Base-by-base conservation (phyloP, 768 basidiomycete species). In the Suillus subluteus region DNA sequence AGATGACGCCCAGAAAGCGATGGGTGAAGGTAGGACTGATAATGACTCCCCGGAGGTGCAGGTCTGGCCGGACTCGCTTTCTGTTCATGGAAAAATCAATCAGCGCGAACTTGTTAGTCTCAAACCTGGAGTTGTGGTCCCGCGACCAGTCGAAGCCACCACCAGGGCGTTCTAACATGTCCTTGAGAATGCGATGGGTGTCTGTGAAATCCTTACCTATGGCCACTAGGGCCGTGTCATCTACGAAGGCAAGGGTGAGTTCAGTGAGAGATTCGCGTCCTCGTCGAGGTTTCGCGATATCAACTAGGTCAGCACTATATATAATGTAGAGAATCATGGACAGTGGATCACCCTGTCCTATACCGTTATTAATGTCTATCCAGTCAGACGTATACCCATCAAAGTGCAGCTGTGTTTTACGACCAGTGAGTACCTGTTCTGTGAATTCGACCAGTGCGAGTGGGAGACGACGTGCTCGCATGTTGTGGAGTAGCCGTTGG, bases 331-430 rank as follows among this genome's bases (percentile, higher is more conserved):
- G 58, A 0, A 79, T 65, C 54, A 74, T 74, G 0, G 78, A 78
- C 1, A 74, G 63, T 0, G 76, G 79, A 66, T 77, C 73, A 0
- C 81, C 80, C 66, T 81, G 76, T 2, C 75, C 74, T 1, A 79
- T 74, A 0, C 80, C 40, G 5, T 41, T 41, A 73, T 74, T 0
- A 11, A 67, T 13, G 65, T 67, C 0, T 62, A 66, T 62, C 65
- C 70, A 71, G 0, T 71, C 65, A 0, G 72, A 77, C 0, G n/a
- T 15, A 46, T 50, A 74, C 0, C 72, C 68, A 8, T 77, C 67
- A 18, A 78, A 79, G 0, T 26, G 30, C 0, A 79, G 64, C 15
- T 11, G 21, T 0, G 21, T 46, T 3, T 46, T 43, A 0, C 18
- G 2, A 2, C 43, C 43, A 32, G 43, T 43, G 43, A 43, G 43